Percentiles rank a stretch among this genome's conserved stretches.
Conservation (phyloP, 257 asterid genomes). For the Eustoma russellianum region DNA sequence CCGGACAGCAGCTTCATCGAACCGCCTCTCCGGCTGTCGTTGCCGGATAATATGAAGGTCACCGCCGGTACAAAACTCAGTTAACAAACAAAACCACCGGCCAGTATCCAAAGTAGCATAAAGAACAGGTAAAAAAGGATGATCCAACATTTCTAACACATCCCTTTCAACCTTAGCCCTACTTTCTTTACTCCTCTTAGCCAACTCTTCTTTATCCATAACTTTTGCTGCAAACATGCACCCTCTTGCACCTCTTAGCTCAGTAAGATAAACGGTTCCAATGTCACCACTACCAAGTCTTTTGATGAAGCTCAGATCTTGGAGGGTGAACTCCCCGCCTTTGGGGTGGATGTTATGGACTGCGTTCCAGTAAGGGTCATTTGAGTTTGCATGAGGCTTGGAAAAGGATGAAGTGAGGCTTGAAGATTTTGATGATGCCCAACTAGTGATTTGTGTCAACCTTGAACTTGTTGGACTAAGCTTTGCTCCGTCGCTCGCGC, state of each 20-base stretch:
- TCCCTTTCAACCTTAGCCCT: slow-evolving; percentile 70
- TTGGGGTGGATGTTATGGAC: slow-evolving; percentile 11
- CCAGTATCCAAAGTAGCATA: slow-evolving; percentile 45
- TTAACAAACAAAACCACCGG: slow-evolving; percentile 62
- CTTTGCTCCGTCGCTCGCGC: slow-evolving; percentile 5
- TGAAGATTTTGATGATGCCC: background rate
- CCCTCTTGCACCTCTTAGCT: slow-evolving; percentile 41
- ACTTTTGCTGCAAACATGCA: slow-evolving; percentile 61
- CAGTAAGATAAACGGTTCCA: slow-evolving; percentile 65
- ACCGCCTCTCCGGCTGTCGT: slow-evolving; percentile 52
- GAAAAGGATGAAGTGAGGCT: slow-evolving; percentile 2
- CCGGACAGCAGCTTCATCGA: slow-evolving; percentile 55
- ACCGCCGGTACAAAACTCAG: slow-evolving; percentile 78
- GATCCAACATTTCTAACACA: slow-evolving; percentile 64
- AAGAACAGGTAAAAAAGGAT: slow-evolving; percentile 75
- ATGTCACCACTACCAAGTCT: slow-evolving; percentile 74
- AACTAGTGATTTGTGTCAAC: slow-evolving; percentile 14
- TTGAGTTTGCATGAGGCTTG: slow-evolving; percentile 15
- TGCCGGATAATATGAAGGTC: slow-evolving; percentile 77
- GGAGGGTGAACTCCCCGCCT: slow-evolving; percentile 21
- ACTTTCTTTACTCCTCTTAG: slow-evolving; percentile 47
- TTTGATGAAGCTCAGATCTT: slow-evolving; percentile 43
- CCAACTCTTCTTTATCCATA: slow-evolving; percentile 74
- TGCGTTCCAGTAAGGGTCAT: slow-evolving; percentile 15
- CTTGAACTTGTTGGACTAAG: slow-evolving; percentile 4